A percentile compares a stretch with the other conserved stretches of the same genome.
phyloP scores from a whole-genome alignment of 768 basidiomycete species.

The Suillus cothurnatus region DNA sequence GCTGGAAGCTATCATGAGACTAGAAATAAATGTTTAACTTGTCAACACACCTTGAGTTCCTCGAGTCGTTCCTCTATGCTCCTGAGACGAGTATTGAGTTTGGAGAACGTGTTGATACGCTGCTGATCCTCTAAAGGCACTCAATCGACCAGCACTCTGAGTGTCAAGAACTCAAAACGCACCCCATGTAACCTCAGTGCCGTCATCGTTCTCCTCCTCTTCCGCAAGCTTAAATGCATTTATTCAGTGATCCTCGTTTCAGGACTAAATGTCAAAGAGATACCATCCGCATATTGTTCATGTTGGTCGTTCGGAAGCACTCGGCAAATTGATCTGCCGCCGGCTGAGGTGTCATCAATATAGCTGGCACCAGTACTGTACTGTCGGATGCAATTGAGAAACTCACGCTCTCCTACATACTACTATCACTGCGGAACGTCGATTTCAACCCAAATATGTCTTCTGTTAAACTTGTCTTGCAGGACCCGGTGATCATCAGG shows the following conservation, averaged over 20 bases:
- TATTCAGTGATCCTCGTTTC: conserved; percentile 6
- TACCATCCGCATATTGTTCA: conserved; percentile 63
- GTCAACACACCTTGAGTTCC: conserved; percentile 62
- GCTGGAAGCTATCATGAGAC: conserved; percentile 44
- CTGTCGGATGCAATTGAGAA: neutral
- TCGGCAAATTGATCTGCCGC: neutral
- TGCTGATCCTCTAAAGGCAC: conserved; percentile 73
- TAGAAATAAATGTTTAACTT: neutral
- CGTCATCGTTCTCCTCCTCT: conserved; percentile 76
- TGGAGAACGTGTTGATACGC: conserved; percentile 89
- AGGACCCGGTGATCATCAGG: conserved; percentile 11
- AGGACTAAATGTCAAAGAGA: conserved; percentile 19
- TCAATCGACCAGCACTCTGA: neutral
- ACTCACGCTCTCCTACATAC: neutral
- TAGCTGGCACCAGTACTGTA: neutral
- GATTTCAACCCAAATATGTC: conserved; percentile 11
- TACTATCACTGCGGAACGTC: neutral
- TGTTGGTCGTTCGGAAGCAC: conserved; percentile 12
- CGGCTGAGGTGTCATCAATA: neutral
- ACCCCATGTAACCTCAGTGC: conserved; percentile 87
- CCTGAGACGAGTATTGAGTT: conserved; percentile 79
- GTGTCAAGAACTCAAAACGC: conserved; percentile 22
- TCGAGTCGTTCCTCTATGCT: conserved; percentile 73
- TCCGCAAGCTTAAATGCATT: conserved; percentile 56
- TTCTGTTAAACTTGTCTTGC: conserved; percentile 10